phyloP scores from a whole-genome alignment of 192 early-diverging fungal species.

The Linnemannia zychae region DNA sequence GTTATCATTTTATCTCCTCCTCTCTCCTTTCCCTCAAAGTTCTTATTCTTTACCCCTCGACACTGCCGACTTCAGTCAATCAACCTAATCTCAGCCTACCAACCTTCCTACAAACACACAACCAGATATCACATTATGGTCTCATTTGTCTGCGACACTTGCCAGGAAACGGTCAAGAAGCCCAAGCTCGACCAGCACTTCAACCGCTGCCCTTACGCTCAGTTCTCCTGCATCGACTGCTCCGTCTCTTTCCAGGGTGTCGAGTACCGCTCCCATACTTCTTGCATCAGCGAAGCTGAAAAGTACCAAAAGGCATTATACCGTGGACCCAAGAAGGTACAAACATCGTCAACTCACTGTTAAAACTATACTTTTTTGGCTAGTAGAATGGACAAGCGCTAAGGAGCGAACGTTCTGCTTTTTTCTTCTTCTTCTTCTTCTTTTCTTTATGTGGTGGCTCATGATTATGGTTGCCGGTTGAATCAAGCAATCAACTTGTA shows the following conservation, averaged over 20 bases:
- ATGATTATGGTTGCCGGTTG: neutral
- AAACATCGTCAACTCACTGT: neutral
- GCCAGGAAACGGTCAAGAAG: conserved; percentile 94
- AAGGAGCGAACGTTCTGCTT: too few species aligned
- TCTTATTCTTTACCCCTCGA: neutral
- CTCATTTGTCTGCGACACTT: conserved; percentile 79
- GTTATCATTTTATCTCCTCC: neutral
- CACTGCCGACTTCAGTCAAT: neutral
- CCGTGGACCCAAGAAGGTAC: conserved; percentile 80
- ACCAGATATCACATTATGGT: conserved; percentile 52
- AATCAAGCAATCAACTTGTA: neutral
- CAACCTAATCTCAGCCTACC: neutral
- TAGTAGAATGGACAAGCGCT: too few species aligned
- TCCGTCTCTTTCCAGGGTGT: conserved; percentile 83
- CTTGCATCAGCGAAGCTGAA: conserved; percentile 94
- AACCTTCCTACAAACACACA: neutral
- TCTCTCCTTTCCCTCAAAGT: neutral
- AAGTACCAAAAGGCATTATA: conserved; percentile 93
- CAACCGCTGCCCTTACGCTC: conserved; percentile 84
- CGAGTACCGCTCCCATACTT: conserved; percentile 85
- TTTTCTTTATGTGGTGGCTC: neutral
- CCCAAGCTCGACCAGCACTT: conserved; percentile 89
- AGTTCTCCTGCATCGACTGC: conserved; percentile 95
- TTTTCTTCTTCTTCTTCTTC: neutral
- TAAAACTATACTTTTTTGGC: neutral